Percentiles rank a stretch among this genome's conserved stretches.
phyloP scores from a whole-genome alignment of 2,329 filamentous ascomycete species.

The Penicillium occitanis region DNA sequence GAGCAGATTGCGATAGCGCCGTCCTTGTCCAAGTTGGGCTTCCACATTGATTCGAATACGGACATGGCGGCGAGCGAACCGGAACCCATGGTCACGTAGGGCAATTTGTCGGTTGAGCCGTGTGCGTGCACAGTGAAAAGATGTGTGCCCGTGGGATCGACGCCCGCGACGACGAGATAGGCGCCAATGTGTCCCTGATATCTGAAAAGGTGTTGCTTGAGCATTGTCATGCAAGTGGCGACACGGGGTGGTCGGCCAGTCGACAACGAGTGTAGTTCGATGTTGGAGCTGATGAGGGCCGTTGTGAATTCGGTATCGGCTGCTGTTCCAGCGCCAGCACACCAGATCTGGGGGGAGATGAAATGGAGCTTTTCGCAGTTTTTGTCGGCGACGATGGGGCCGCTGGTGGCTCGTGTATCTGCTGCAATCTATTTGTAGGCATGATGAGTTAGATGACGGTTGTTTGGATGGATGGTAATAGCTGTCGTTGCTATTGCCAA shows the following conservation, averaged over 20 bases:
- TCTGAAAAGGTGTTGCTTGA: conserved; percentile 98
- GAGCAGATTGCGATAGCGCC: conserved; percentile 79
- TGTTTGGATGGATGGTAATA: neutral
- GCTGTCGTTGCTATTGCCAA: conserved; percentile 11
- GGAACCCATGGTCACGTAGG: conserved; percentile 98
- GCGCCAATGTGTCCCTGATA: conserved; percentile 98
- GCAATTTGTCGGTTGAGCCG: conserved; percentile 96
- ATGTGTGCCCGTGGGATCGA: conserved; percentile 91
- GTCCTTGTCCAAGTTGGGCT: conserved; percentile 70
- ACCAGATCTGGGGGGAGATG: conserved; percentile 98
- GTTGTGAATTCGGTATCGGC: conserved; percentile 99
- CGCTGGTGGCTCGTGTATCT: conserved; percentile 95
- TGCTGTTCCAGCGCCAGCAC: conserved; percentile 93
- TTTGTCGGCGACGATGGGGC: conserved; percentile 99
- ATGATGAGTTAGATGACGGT: conserved; percentile 11
- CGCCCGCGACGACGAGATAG: conserved; percentile 94
- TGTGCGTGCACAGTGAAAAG: conserved; percentile 98
- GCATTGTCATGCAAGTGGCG: conserved; percentile 98
- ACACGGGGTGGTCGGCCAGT: conserved; percentile 96
- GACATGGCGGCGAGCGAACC: conserved; percentile 96
- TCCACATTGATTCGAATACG: conserved; percentile 96
- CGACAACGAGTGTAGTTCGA: conserved; percentile 94
- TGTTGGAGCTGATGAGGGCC: conserved; percentile 95
- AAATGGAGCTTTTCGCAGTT: conserved; percentile 99
- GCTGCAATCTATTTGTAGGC: conserved; percentile 72